Base-by-base conservation (phyloP, 2,329 filamentous ascomycete genomes). In the Xylariales sp. region DNA sequence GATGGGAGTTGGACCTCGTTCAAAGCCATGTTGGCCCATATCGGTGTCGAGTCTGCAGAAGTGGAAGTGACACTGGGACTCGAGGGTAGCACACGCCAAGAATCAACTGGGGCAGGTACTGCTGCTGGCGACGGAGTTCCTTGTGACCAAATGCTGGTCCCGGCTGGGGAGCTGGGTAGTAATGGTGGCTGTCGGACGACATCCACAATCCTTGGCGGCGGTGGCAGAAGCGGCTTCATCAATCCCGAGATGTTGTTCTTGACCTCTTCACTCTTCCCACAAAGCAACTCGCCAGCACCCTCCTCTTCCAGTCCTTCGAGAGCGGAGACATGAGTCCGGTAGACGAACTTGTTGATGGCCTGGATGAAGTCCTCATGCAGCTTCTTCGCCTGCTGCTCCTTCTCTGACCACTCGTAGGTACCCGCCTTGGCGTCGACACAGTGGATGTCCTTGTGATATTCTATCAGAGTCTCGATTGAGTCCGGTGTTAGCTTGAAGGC, bases 271-370 rank as follows among this genome's bases (percentile, higher is more conserved):
- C 88, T 89, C 69, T 88, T 87, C 51, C 90, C 90, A 59, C 86
- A 85, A 46, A 97, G 80, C 51, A 98, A 76, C 70, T 98, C 93
- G 49, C 93, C 93, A 35, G 86, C 87, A 47, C 93, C 93, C 57
- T 96, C 91, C 69, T 97, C 93, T 71, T 98, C 93, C 51, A 97
- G 76, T 43, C 93, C 93, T 69, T 98, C 93, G 40, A 98, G 77
- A 33, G 90, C 93, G 47, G 84, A 82, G 50, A 88, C 89, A 57
- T 87, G 82, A 12, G 91, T 90, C 59, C 89, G 84, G 70, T 86
- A 98, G 59, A 98, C 91, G 59, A 94, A 98, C 68, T 86, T 91
- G 80, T 98, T 98, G 71, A 91, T 84, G 51, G 90, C 88, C 70
- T 97, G 91, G 51, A 97, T 78, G 59, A 96, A 97, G 58, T 95